Evolutionary conservation across 2,329 filamentous ascomycete genomes (phyloP).

Genomic region (Paecilomyces formosus): DNA sequence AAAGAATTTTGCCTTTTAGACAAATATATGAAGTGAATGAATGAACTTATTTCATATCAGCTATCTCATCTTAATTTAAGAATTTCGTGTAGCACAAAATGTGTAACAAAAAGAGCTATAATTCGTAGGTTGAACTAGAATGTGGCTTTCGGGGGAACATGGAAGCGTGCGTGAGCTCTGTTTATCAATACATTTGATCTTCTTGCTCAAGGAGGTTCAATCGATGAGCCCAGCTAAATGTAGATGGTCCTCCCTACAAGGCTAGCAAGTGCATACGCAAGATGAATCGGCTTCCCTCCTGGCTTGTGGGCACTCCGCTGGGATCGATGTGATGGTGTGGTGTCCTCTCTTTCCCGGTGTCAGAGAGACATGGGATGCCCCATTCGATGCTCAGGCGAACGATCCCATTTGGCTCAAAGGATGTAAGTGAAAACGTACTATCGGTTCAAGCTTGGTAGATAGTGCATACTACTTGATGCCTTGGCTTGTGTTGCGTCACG

Average conservation of each 20-base stretch:
- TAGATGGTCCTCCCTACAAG: background rate
- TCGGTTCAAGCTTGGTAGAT: background rate
- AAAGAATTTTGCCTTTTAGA: background rate
- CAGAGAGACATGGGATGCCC: background rate
- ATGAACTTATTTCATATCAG: background rate
- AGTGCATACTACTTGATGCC: background rate
- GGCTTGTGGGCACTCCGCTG: background rate
- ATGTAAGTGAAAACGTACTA: background rate
- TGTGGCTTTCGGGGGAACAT: background rate
- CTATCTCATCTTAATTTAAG: background rate
- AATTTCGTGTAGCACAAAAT: background rate
- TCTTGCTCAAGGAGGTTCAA: background rate
- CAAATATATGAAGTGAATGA: background rate
- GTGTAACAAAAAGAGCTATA: background rate
- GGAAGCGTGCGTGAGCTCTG: background rate
- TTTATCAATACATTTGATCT: background rate
- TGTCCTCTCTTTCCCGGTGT: background rate
- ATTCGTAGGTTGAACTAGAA: background rate
- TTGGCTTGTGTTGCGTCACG: background rate
- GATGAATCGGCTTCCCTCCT: background rate
- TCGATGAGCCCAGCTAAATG: too few species aligned
- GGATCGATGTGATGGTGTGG: background rate
- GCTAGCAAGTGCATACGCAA: background rate
- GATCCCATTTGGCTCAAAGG: background rate
- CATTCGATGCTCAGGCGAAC: background rate